Evolutionary conservation across 495 filamentous ascomycete species (phyloP), one percentile per base, ranked within the genome.

Genomic region (Xylaria scruposa): DNA sequence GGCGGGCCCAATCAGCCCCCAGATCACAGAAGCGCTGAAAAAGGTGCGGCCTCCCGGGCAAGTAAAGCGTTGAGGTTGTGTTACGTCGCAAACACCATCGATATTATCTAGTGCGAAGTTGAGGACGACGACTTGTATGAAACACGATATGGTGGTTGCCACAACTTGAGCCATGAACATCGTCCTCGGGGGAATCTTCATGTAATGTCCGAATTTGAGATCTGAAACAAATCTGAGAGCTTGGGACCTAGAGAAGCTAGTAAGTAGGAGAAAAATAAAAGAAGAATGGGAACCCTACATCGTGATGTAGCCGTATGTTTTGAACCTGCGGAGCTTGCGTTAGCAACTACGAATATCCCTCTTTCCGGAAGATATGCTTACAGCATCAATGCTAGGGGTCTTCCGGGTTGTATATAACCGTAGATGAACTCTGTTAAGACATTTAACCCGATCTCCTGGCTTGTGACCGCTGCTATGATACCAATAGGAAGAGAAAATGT

Each of bases 241-340:
- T 77, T 88, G 87, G 19, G 85, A 84, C 80, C 78, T 77, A 62
- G 21, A 21, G 19, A 61, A 47, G 15, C 38, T 5, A 61, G 63
- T 71, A 47, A 74, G 70, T 10, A 24, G 19, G 9, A 1, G 53
- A 67, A 40, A 7, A 38, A 33, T 19, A 31, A 59, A 15, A 29
- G 19, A 19, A 21, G 19, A 9, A 36, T 29, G 19, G 1, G 17
- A 2, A 4, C 42, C 85, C 73, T 86, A 85, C 82, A 91, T 88
- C 49, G 90, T 91, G 72, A 91, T 91, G 75, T 90, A 93, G 51
- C 91, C 90, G 71, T 91, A 92, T 19, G 91, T 91, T 78, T 93
- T 93, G 82, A 93, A 93, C 33, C 84, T 86, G 51, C 5, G 40
- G n/a, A 49, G 10, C 42, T 26, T 59, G 63, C 15, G n/a, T 70